Evolutionary conservation across 176 grass and related monocot species (phyloP).

Genomic region (Alloteropsis semialata): DNA sequence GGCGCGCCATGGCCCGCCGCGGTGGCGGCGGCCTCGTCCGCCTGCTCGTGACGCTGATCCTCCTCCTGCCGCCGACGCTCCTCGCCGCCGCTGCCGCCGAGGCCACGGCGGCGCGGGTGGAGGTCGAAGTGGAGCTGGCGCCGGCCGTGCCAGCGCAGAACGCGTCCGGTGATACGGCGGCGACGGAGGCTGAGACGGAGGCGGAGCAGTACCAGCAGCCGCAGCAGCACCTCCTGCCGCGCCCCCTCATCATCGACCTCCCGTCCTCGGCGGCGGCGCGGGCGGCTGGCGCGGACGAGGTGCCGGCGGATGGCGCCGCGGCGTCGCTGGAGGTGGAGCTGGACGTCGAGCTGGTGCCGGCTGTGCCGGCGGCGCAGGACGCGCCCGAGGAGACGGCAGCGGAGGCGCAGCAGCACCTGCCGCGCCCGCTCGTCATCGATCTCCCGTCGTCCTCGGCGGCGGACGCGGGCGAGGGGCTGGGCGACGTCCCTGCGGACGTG

Average conservation of each 20-base stretch:
- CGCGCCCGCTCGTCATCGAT: too few species aligned
- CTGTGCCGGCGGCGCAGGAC: too few species aligned
- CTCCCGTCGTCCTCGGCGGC: not conserved
- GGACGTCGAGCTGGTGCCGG: too few species aligned
- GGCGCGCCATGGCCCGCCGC: constrained; percentile 19
- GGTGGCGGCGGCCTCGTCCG: not conserved
- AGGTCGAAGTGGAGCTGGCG: not conserved
- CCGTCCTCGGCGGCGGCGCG: not conserved
- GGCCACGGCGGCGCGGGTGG: not conserved
- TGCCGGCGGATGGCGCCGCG: not conserved
- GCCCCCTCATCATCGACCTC: constrained; percentile 40
- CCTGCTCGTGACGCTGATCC: not conserved
- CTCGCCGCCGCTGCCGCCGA: not conserved
- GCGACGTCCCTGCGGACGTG: too few species aligned
- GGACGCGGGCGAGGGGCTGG: too few species aligned
- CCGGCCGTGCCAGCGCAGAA: not conserved
- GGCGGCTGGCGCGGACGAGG: not conserved
- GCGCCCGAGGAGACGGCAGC: too few species aligned
- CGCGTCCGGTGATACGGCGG: not conserved
- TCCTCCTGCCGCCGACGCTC: not conserved
- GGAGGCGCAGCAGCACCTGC: too few species aligned
- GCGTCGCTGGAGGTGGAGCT: too few species aligned
- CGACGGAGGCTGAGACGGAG: not conserved
- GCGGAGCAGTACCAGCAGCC: too few species aligned
- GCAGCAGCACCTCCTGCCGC: constrained; percentile 6